A percentile compares a stretch with the other conserved stretches of the same genome.
Evolutionary conservation across 2,329 filamentous ascomycete genomes (phyloP).

Genomic region (Bertia moriformis): DNA sequence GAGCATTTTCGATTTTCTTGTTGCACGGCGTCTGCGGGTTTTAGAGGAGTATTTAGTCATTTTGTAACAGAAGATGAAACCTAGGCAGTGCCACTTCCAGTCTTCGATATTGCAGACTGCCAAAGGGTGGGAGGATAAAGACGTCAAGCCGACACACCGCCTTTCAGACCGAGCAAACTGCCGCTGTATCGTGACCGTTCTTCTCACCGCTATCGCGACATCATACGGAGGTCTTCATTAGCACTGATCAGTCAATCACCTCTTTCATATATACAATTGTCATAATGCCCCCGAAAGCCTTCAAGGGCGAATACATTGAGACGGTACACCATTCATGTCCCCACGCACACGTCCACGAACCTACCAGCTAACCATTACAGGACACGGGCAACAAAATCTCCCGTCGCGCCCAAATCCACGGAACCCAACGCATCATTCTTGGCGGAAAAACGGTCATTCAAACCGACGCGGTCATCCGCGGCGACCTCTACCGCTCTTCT

Average conservation of each 20-base stretch:
- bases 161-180: too few species aligned
- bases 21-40: too few species aligned
- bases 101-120: too few species aligned
- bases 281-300: constrained; percentile 32
- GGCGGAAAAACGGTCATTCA: constrained; percentile 54
- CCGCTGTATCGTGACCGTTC: too few species aligned
- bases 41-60: too few species aligned
- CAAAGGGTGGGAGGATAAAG: too few species aligned
- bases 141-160: too few species aligned
- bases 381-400: constrained; percentile 61
- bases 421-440: constrained; percentile 56
- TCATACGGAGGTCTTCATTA: too few species aligned
- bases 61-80: too few species aligned
- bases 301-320: constrained; percentile 54
- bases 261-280: not conserved
- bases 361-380: constrained; percentile 15
- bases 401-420: constrained; percentile 47
- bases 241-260: not conserved
- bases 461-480: constrained; percentile 50
- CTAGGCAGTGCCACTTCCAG: too few species aligned
- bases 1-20: too few species aligned
- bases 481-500: constrained; percentile 34
- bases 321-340: constrained; percentile 27
- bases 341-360: constrained; percentile 1
- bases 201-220: not conserved